Evolutionary conservation across 202 grass and related monocot genomes (phyloP).

Genomic region (Zoysia matrella): DNA sequence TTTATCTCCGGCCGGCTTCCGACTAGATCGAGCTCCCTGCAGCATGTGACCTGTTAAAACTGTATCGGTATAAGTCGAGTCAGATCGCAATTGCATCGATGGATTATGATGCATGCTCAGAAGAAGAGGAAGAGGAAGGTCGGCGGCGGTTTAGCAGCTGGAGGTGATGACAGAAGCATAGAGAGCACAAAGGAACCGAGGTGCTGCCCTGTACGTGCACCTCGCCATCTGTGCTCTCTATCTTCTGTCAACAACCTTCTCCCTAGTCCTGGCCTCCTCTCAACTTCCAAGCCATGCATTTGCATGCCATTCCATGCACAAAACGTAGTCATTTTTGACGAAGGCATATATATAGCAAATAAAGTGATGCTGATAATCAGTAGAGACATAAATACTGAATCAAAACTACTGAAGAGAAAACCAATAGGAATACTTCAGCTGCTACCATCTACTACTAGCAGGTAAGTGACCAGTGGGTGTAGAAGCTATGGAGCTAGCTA

Average conservation of each 20-base stretch:
- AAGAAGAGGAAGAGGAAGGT: too few species aligned
- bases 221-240: conserved; percentile 71
- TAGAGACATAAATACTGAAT: neutral
- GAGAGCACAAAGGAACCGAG: conserved; percentile 69
- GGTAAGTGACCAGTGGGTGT: neutral
- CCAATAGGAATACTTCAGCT: neutral
- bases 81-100: too few species aligned
- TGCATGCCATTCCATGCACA: neutral
- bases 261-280: neutral
- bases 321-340: neutral
- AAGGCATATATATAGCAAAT: neutral
- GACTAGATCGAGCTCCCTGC: too few species aligned
- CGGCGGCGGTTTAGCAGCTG: too few species aligned
- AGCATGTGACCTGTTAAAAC: too few species aligned
- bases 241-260: conserved; percentile 70
- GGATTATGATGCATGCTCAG: too few species aligned
- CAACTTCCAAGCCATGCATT: neutral
- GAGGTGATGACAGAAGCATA: conserved; percentile 55
- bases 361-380: neutral
- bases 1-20: too few species aligned
- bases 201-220: conserved; percentile 34
- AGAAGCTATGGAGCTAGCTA: neutral
- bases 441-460: neutral
- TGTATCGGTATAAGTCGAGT: too few species aligned
- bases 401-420: neutral